Conservation (phyloP, 2,329 filamentous ascomycete species). For the Pyricularia pennisetigena region DNA sequence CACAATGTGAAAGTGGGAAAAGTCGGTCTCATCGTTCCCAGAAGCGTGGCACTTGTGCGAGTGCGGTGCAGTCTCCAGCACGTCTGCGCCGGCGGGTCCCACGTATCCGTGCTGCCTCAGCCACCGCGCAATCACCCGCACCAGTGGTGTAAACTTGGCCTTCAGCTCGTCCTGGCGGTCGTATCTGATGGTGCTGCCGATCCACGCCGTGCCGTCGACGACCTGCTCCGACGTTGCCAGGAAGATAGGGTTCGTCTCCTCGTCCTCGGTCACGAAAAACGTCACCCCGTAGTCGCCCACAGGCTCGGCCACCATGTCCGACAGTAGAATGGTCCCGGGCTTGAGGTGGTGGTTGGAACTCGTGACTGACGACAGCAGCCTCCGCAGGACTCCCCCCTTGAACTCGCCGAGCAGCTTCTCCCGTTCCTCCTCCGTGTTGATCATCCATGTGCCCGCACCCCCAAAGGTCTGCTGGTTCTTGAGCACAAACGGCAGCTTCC, state of each 20-base stretch:
- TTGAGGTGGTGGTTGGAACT: slow-evolving; percentile 19
- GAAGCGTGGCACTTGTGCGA: slow-evolving; percentile 5
- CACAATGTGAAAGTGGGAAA: slow-evolving; percentile 15
- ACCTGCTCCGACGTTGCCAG: slow-evolving; percentile 24
- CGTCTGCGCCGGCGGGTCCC: slow-evolving; percentile 22
- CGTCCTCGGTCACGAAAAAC: slow-evolving; percentile 20
- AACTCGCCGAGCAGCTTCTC: slow-evolving; percentile 14
- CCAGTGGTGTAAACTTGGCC: slow-evolving; percentile 15
- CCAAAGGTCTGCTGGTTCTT: slow-evolving; percentile 27
- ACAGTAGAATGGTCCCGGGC: slow-evolving; percentile 21
- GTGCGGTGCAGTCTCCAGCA: slow-evolving; percentile 17
- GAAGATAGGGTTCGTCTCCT: slow-evolving; percentile 14
- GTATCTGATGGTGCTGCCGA: slow-evolving; percentile 24
- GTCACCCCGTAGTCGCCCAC: slow-evolving; percentile 23
- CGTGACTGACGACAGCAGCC: slow-evolving; percentile 20
- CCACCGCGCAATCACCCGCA: slow-evolving; percentile 16
- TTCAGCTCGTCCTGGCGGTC: slow-evolving; percentile 17
- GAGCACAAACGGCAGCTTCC: slow-evolving; percentile 23
- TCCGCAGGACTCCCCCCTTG: slow-evolving; percentile 15
- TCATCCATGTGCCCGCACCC: slow-evolving; percentile 24
- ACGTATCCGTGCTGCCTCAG: slow-evolving; percentile 18
- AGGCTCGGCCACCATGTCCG: slow-evolving; percentile 19
- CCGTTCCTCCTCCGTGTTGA: slow-evolving; percentile 17
- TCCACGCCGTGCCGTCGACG: slow-evolving; percentile 21
- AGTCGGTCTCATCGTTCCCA: neutral